Evolutionary conservation across 148 eudicot genomes (phyloP).

Genomic region (Rhododendron williamsianum): DNA sequence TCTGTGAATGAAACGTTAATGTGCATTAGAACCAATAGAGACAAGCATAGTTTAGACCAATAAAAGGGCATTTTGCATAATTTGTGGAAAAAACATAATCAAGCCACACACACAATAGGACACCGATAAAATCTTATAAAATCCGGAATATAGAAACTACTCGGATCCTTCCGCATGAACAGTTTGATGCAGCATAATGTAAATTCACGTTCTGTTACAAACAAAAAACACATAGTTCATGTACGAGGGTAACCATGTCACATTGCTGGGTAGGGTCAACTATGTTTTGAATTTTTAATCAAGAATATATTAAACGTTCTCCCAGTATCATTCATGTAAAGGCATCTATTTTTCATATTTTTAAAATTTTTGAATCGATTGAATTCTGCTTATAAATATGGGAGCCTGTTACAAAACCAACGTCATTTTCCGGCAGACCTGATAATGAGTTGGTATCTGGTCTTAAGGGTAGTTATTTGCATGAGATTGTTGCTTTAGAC

Average conservation of each 20-base stretch:
- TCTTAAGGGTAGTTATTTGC: neutral
- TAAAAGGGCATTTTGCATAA: neutral
- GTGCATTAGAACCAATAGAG: neutral
- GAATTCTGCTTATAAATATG: neutral
- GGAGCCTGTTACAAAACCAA: neutral
- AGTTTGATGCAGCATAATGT: neutral
- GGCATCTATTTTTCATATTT: neutral
- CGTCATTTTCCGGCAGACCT: neutral
- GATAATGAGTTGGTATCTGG: neutral
- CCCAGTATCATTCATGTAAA: neutral
- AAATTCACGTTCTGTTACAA: neutral
- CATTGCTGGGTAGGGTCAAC: neutral
- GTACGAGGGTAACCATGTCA: neutral
- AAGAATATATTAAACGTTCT: neutral
- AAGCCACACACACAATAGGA: neutral
- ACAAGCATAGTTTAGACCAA: neutral
- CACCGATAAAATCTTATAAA: neutral
- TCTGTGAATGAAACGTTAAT: constrained; percentile 10
- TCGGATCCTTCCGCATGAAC: neutral
- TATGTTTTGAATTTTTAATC: neutral
- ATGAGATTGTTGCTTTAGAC: neutral
- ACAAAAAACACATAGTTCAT: neutral
- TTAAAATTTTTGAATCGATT: neutral
- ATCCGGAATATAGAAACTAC: neutral
- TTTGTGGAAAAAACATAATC: neutral